Evolutionary conservation across 495 filamentous ascomycete species (phyloP).

Genomic region (Hypoxylon crocopeplum): DNA sequence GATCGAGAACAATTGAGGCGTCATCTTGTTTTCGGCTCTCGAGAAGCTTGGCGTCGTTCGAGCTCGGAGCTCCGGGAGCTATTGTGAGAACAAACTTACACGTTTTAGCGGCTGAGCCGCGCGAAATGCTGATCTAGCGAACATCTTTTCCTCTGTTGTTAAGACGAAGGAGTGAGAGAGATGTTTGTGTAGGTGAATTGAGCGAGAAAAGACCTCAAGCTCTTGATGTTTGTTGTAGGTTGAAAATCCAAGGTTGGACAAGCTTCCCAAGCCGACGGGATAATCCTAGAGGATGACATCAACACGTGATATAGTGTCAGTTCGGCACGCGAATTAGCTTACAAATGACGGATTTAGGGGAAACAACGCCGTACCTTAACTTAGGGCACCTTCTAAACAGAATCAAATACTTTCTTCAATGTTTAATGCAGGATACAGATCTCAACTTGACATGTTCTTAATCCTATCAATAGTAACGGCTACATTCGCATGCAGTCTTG

Average conservation of each 20-base stretch:
- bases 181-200: constrained; percentile 7
- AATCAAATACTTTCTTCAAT: no score
- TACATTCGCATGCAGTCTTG: no score
- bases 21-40: constrained; percentile 4
- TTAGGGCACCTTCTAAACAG: no score
- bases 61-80: constrained; percentile 26
- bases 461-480: no score
- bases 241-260: constrained; percentile 9
- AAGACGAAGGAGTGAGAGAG: not conserved
- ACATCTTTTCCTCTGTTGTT: constrained; percentile 43
- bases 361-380: no score
- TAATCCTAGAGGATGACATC: constrained; percentile 33
- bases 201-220: constrained; percentile 5
- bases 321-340: constrained; percentile 23
- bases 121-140: constrained; percentile 52
- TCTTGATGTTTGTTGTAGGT: constrained; percentile 4
- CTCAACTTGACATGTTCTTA: no score
- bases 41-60: not conserved
- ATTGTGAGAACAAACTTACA: constrained; percentile 41
- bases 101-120: constrained; percentile 54
- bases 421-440: no score
- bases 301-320: constrained; percentile 36
- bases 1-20: constrained; percentile 40
- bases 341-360: constrained; percentile 24
- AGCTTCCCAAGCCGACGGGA: constrained; percentile 30